Evolutionary conservation across 2,329 filamentous ascomycete genomes (phyloP).

Genomic region (Emydomyces testavorans): DNA sequence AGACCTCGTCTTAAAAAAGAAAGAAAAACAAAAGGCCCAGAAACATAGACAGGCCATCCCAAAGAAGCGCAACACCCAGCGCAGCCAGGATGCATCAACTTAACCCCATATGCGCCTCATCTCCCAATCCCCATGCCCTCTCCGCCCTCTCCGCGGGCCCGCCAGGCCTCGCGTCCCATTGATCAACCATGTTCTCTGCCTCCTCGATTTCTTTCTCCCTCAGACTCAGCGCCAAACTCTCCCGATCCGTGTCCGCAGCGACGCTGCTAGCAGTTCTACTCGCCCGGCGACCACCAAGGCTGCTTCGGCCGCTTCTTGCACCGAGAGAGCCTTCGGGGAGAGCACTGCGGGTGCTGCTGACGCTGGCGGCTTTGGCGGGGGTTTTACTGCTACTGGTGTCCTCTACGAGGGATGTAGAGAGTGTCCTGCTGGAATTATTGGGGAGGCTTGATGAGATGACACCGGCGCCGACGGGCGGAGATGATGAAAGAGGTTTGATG

Average conservation of each 20-base stretch:
- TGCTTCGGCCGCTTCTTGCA: constrained; percentile 18
- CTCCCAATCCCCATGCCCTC: constrained; percentile 63
- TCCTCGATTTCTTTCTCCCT: constrained; percentile 31
- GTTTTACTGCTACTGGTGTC: not conserved
- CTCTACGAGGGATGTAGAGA: constrained; percentile 7
- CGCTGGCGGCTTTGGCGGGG: not conserved
- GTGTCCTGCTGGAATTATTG: constrained; percentile 2
- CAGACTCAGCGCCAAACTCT: constrained; percentile 21
- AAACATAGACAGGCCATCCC: not conserved
- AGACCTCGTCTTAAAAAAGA: no score
- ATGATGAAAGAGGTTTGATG: constrained; percentile 7
- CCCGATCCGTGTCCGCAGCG: constrained; percentile 16
- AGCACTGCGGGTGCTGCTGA: constrained; percentile 6
- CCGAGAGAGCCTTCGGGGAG: constrained; percentile 17
- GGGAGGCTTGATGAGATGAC: constrained; percentile 8
- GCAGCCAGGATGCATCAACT: constrained; percentile 42
- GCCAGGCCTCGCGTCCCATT: constrained; percentile 44
- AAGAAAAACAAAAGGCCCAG: not conserved
- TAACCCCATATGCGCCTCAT: constrained; percentile 73
- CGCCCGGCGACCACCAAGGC: constrained; percentile 9
- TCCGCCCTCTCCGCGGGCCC: constrained; percentile 41
- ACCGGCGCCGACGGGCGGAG: not conserved
- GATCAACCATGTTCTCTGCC: constrained; percentile 40
- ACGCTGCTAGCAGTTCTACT: constrained; percentile 19
- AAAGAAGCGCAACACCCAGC: not conserved